Conservation (phyloP, 768 basidiomycete genomes). For the Suillus decipiens region DNA sequence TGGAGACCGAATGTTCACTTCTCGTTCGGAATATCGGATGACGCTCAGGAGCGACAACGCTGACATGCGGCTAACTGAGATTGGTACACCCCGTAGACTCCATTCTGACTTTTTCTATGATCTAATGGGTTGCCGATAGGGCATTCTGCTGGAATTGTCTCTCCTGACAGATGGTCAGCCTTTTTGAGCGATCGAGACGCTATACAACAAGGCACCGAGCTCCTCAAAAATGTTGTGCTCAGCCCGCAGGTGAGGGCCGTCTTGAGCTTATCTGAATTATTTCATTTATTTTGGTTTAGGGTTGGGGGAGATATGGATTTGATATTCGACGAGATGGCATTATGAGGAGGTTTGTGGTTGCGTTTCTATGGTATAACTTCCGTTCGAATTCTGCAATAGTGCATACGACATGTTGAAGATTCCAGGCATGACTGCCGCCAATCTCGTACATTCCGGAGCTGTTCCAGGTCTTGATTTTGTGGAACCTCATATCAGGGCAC, state of each 20-base stretch:
- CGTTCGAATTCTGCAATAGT: conserved; percentile 39
- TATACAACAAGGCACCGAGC: conserved; percentile 34
- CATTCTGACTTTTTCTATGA: neutral
- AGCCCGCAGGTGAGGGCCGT: conserved; percentile 44
- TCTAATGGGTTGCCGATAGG: conserved; percentile 28
- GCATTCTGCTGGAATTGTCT: conserved; percentile 43
- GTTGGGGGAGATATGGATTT: conserved; percentile 46
- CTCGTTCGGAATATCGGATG: conserved; percentile 88
- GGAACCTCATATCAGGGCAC: conserved; percentile 52
- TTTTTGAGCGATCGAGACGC: conserved; percentile 37
- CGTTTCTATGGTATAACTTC: neutral
- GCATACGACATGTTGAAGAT: conserved; percentile 74
- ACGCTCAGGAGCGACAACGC: conserved; percentile 88
- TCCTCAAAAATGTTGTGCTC: conserved; percentile 36
- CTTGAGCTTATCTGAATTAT: conserved; percentile 3
- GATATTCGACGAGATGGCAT: conserved; percentile 43
- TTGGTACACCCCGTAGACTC: conserved; percentile 44
- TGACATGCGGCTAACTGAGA: conserved; percentile 77
- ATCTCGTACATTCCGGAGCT: conserved; percentile 48
- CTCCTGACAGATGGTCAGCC: conserved; percentile 43
- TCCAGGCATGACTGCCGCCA: conserved; percentile 47
- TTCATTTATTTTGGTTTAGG: conserved; percentile 23
- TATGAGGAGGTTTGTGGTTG: conserved; percentile 39
- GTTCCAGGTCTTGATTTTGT: conserved; percentile 42
- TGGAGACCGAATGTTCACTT: conserved; percentile 91